A percentile compares a stretch with the other conserved stretches of the same genome.
phyloP scores from a whole-genome alignment of 495 filamentous ascomycete genomes.

The Amniculicola lignicola region DNA sequence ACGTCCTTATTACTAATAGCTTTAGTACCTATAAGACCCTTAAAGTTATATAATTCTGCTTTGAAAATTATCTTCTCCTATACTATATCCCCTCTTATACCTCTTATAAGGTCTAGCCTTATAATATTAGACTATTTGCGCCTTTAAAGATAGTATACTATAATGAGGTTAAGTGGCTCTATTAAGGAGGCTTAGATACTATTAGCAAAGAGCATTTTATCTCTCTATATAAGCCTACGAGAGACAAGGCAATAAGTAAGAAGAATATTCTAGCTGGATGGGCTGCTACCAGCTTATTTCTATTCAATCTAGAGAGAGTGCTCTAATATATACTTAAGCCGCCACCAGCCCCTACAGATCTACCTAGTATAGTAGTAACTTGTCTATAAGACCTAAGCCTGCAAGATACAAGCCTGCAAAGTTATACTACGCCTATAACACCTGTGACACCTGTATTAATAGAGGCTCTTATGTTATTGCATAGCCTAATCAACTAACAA shows the following conservation, averaged over 20 bases:
- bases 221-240: slow-evolving; percentile 2
- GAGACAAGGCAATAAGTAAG: background rate
- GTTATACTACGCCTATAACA: background rate
- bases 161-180: background rate
- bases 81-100: too few species aligned
- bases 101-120: too few species aligned
- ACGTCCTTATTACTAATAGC: too few species aligned
- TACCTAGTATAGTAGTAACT: background rate
- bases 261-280: slow-evolving; percentile 6
- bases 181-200: slow-evolving; percentile 1
- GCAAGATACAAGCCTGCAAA: too few species aligned
- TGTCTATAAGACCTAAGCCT: background rate
- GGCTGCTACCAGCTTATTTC: background rate
- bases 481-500: background rate
- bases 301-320: too few species aligned
- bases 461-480: slow-evolving; percentile 1
- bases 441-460: slow-evolving; percentile 4
- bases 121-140: background rate
- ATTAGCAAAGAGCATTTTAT: too few species aligned
- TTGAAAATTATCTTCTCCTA: too few species aligned
- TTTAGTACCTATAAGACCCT: too few species aligned
- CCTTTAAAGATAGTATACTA: slow-evolving; percentile 2
- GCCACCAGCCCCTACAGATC: background rate
- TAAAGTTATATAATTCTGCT: too few species aligned
- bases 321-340: background rate